Evolutionary conservation across 2,329 filamentous ascomycete species (phyloP), one percentile per base, ranked within the genome.

Genomic region (Chaetomium olivaceum): DNA sequence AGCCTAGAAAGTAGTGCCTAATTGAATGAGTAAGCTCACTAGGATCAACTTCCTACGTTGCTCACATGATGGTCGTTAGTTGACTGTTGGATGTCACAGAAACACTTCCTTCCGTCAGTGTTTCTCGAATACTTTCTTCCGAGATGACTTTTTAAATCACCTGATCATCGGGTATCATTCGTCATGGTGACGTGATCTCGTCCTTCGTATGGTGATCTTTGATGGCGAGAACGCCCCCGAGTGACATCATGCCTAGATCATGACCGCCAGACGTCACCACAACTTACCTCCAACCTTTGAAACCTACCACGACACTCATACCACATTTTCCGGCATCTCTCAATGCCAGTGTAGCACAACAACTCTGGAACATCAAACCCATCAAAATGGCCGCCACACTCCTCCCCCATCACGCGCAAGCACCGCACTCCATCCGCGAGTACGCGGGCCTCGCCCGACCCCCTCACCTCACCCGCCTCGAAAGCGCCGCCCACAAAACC

Each of bases 401-500:
- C 43, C 58, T 63, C n/a, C 58, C 62, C 31, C 66, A 65, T 5
- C 60, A 31, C 16, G 29, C 29, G 6, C 52, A n/a, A 25, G 36
- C 56, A 21, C 66, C 68, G 1, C 64, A 67, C 21, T 63, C 68
- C 0, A 68, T 69, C 60, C 57, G 68, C 56, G 54, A 55, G 25
- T 69, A 69, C 68, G 31, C 59, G 11, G 48, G 57, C 1, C 61
- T 69, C 16, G 63, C 64, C 6, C 21, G 23, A 3, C 68, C 68
- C 6, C 67, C 68, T 3, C 68, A 70, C 31, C 64, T 69, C 54
- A 46, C 56, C 57, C 67, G 68, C 4, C 68, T 70, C 62, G 61
- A 64, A 36, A 3, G 23, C 4, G n/a, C 51, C 12, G 55, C 62
- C 29, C 61, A 62, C 62, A 65, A 68, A 29, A 52, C 39, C 23